phyloP scores from a whole-genome alignment of 2,329 filamentous ascomycete genomes.

The Claviceps monticola region DNA sequence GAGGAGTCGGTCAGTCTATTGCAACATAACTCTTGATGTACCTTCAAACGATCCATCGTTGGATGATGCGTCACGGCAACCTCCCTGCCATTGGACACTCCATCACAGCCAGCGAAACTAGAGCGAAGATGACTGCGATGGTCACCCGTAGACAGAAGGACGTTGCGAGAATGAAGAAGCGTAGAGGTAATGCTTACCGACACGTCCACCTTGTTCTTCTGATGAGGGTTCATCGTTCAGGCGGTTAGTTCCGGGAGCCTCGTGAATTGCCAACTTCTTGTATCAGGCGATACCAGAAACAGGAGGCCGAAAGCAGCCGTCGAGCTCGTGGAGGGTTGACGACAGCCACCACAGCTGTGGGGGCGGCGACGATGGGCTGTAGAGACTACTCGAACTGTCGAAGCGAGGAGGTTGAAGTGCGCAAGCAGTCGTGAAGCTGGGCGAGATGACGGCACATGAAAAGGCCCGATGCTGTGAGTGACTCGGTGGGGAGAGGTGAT shows the following conservation, averaged over 20 bases:
- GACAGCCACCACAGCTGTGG: background rate
- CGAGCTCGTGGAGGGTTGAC: background rate
- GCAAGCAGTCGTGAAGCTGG: background rate
- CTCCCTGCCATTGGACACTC: background rate
- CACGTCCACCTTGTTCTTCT: slow-evolving; percentile 97
- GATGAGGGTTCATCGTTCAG: slow-evolving; percentile 73
- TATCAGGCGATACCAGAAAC: background rate
- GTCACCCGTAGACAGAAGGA: background rate
- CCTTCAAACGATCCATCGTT: background rate
- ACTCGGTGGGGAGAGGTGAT: background rate
- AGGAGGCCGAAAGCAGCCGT: background rate
- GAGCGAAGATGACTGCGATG: background rate
- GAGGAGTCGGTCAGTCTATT: background rate
- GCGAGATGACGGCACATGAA: too few species aligned
- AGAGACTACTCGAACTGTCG: background rate
- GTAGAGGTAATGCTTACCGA: slow-evolving; percentile 51
- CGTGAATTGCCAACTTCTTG: background rate
- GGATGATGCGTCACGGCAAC: background rate
- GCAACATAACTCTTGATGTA: background rate
- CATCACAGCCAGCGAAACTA: background rate
- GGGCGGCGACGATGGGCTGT: background rate
- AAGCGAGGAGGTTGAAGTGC: background rate
- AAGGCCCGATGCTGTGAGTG: too few species aligned
- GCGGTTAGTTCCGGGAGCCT: background rate
- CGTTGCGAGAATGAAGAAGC: background rate